Evolutionary conservation across 495 filamentous ascomycete genomes (phyloP).

Genomic region (Melanomma pulvis-pyrius): DNA sequence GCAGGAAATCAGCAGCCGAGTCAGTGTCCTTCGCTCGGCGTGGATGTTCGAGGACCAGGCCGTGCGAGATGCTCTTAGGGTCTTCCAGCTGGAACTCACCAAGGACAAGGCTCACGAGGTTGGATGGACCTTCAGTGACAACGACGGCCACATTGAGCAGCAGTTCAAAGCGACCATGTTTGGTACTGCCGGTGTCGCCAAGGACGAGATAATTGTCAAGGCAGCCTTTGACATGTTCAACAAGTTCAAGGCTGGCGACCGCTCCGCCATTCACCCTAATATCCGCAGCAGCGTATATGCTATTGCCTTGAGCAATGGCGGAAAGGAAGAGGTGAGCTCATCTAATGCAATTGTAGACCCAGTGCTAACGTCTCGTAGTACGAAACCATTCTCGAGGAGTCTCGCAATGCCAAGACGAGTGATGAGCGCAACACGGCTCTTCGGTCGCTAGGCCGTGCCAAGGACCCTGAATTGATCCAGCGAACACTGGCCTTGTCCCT

Average conservation of each 20-base stretch:
- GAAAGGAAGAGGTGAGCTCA: constrained; percentile 66
- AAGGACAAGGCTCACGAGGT: constrained; percentile 77
- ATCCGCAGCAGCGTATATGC: constrained; percentile 70
- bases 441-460: constrained; percentile 78
- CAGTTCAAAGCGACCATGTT: constrained; percentile 80
- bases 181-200: constrained; percentile 64
- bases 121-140: constrained; percentile 83
- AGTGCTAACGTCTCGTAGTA: constrained; percentile 55
- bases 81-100: constrained; percentile 76
- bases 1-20: constrained; percentile 81
- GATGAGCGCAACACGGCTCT: constrained; percentile 97
- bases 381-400: constrained; percentile 78
- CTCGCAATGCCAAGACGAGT: constrained; percentile 79
- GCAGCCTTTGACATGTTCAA: constrained; percentile 75
- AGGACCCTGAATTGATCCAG: constrained; percentile 76
- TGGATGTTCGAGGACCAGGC: constrained; percentile 86
- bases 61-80: constrained; percentile 72
- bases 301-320: constrained; percentile 71
- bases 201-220: constrained; percentile 62
- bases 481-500: constrained; percentile 75
- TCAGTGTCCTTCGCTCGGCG: constrained; percentile 73
- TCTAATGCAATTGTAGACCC: not conserved
- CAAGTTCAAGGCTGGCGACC: constrained; percentile 68
- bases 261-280: constrained; percentile 71
- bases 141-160: constrained; percentile 85